Percentiles rank a stretch among this genome's conserved stretches.
These are phyloP conservation scores for Eutypella sp. DNA, from an alignment of 2,329 filamentous ascomycete species.

Conservation along the genomic window DNA sequence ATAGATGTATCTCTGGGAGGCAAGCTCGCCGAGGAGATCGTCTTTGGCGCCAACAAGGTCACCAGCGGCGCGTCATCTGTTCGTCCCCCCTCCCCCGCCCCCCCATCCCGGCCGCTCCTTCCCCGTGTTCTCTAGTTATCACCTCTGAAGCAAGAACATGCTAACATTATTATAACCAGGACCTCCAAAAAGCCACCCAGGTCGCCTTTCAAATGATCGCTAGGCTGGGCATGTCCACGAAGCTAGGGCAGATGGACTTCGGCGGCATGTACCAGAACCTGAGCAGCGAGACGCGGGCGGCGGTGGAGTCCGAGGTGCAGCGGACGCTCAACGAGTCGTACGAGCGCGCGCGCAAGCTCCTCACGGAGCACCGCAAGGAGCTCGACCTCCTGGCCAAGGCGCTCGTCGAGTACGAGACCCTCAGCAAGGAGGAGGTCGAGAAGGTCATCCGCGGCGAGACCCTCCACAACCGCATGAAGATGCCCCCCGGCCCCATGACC, in stretches of 20 bases:
- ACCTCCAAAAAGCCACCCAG: constrained; percentile 76
- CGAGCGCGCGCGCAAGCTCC: constrained; percentile 63
- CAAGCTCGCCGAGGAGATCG: constrained; percentile 85
- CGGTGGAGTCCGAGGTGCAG: constrained; percentile 86
- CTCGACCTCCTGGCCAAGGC: constrained; percentile 85
- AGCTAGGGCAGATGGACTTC: constrained; percentile 86
- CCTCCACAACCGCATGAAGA: constrained; percentile 62
- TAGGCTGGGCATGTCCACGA: constrained; percentile 80
- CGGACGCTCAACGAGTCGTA: constrained; percentile 78
- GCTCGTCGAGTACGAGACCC: constrained; percentile 88
- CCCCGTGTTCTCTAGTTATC: too few species aligned
- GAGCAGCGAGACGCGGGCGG: constrained; percentile 78
- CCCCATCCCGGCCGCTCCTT: too few species aligned
- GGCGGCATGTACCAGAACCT: constrained; percentile 73
- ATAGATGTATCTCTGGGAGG: constrained; percentile 82
- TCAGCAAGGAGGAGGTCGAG: constrained; percentile 84
- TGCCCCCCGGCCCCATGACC: constrained; percentile 59
- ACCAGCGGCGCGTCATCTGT: constrained; percentile 81
- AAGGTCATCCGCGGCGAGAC: constrained; percentile 85
- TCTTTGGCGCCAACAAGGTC: constrained; percentile 86
- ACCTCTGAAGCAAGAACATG: neutral
- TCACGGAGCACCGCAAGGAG: constrained; percentile 73
- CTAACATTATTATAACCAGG: constrained; percentile 42
- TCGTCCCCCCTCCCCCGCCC: constrained; percentile 41
- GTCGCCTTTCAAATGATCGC: constrained; percentile 87